Base-by-base conservation (phyloP, 805 yeast species). In the Nematodospora valgi region DNA sequence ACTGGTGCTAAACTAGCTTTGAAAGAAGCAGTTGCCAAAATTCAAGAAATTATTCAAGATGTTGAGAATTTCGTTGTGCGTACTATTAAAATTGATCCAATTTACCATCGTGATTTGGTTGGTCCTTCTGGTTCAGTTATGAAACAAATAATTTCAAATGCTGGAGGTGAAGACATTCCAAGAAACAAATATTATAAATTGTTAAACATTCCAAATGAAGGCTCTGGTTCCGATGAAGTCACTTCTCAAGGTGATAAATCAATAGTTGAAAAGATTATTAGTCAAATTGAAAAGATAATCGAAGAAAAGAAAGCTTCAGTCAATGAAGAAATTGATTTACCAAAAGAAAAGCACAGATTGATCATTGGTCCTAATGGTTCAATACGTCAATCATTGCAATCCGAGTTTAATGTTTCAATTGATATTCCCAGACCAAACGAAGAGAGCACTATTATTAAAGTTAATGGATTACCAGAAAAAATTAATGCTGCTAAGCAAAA, bases 361-460 rank as follows among this genome's bases (percentile, higher is more conserved):
- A 52, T 91, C 34, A 77, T 91, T 57, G 98, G 98, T 25, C 79
- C 87, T 24, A 78, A 79, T 39, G 97, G 98, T 28, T 51, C 77
- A 9, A 72, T 74, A 39, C 86, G 91, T 61, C 82, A 82, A 47
- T 67, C 75, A 8, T 58, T 87, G 44, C 91, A 87, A 63, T 66
- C 74, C 11, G 86, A 82, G 49, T 85, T 72, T 57, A 66, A 69
- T 10, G 89, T 86, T 32, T 54, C 58, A 18, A 58, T 91, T 37
- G 68, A 66, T 30, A 74, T 91, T 52, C 97, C 97, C 44, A 73
- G 72, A 51, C 61, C 71, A 25, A 72, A 68, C 39, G 72, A 67
- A 35, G 60, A 64, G 22, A 67, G 77, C 5, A 76, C 76, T 15
- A 56, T 55, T 23, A 72, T 88, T 34, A 68, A 67, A 23, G 57